Evolutionary conservation across 2,329 filamentous ascomycete genomes (phyloP), one percentile per base, ranked within the genome.

Genomic region (Neofusicoccum umdonicola): DNA sequence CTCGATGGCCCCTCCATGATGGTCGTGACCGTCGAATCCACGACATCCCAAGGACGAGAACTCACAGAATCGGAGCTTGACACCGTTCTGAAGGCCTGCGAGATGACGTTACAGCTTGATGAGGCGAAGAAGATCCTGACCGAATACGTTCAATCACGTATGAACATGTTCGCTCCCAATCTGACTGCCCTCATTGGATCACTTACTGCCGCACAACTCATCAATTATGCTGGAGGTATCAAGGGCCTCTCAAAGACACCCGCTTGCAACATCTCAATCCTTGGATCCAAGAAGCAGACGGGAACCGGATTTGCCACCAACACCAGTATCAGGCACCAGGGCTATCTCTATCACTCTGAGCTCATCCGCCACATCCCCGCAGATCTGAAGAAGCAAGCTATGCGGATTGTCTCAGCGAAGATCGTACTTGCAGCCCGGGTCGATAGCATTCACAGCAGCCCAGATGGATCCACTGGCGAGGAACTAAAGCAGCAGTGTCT

Each of bases 111-210:
- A n/a, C 85, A 88, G 42, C 87, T 99, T 9, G 92, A 98, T 75
- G 88, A 85, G 69, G 93, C 94, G 34, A 97, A 97, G 78, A 89
- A 86, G 67, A 90, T 88, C 0, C 84, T 99, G 63, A 96, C 92
- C 1, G 90, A 95, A 74, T 99, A 97, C 73, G 95, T 99, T 15
- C 92, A 97, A 78, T 97, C 94, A 41, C 91, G 95, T 67, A 98
- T 99, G 92, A 95, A 90, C 69, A 84, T 96, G 39, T 98, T 98
- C 74, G 95, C 95, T 4, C 95, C 95, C 0, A 99, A 99, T 72
- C 80, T 98, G 62, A 97, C 95, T 0, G 89, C 88, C 1, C 85
- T 99, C 17, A 91, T 99, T 65, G 95, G 95, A 17, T 95, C 94
- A 0, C 84, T 97, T 17, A 97, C 94, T 2, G 94, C 95, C 7